Evolutionary conservation across 306 rosid genomes (phyloP), one percentile per base, ranked within the genome.

Genomic region (Cicer yamashitae): DNA sequence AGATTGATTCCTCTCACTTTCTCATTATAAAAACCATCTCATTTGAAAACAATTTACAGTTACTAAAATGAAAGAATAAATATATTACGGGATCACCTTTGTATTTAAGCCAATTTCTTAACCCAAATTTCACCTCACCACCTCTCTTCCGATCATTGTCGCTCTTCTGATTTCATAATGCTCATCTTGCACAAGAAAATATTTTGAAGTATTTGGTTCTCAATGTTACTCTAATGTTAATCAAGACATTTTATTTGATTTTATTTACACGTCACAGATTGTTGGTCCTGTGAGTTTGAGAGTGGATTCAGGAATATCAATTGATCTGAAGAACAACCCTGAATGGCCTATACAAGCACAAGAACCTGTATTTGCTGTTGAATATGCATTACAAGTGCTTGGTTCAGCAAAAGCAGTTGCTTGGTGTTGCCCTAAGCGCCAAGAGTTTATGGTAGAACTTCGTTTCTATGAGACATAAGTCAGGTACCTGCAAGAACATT

Each of bases 321-420:
- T 91, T 78, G 96, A 90, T 84, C 79, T 92, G 87, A 79, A 80
- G 75, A 81, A 80, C 73, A 81, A 80, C 71, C 79, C 57, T 59
- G 67, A 73, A 5, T 54, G 84, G 82, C 84, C 56, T 1, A 11
- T 90, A 20, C 77, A 45, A 3, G 81, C 86, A 78, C 81, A 89
- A 10, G 92, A 94, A 63, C 91, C 96, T 0, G 70, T 89, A 70
- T 79, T 90, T 84, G 97, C 96, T 30, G n/a, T 94, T 38, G 99
- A 94, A 70, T 88, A 90, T 76, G 93, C 97, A 14, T 73, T 94
- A 51, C 86, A 88, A 11, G 96, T 88, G 73, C 97, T 90, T 82
- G 96, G 89, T 84, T 94, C 99, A 3, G 99, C 99, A 18, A 94
- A 94, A 82, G 97, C 97, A 12, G 86, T 92, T 52, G 99, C 97